phyloP scores from a whole-genome alignment of 2,329 filamentous ascomycete species.

The Zasmidium angulare region DNA sequence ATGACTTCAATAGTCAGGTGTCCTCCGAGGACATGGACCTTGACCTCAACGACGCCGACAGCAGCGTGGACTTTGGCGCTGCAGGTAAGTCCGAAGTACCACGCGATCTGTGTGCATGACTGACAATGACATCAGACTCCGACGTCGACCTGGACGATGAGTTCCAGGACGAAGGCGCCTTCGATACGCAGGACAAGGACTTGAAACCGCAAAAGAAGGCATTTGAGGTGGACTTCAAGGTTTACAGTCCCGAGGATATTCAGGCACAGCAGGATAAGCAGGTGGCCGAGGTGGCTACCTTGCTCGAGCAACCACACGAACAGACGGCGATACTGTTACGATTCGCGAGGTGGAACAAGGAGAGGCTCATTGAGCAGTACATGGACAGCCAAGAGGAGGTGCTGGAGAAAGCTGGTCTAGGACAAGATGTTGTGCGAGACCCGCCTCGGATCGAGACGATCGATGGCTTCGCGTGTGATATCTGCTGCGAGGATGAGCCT shows the following conservation, averaged over 20 bases:
- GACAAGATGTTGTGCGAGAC: slow-evolving; percentile 56
- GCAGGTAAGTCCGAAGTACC: slow-evolving; percentile 37
- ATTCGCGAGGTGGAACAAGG: slow-evolving; percentile 93
- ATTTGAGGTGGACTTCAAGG: slow-evolving; percentile 82
- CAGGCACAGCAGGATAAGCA: slow-evolving; percentile 81
- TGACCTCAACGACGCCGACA: slow-evolving; percentile 63
- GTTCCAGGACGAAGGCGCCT: slow-evolving; percentile 57
- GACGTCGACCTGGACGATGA: slow-evolving; percentile 59
- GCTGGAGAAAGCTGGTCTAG: slow-evolving; percentile 80
- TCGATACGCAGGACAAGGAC: slow-evolving; percentile 67
- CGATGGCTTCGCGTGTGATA: slow-evolving; percentile 83
- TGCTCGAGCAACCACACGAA: slow-evolving; percentile 85
- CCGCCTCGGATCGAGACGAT: slow-evolving; percentile 69
- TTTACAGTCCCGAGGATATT: slow-evolving; percentile 78
- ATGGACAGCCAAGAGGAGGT: slow-evolving; percentile 84
- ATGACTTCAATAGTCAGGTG: slow-evolving; percentile 83
- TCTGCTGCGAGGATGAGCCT: slow-evolving; percentile 87
- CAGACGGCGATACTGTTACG: slow-evolving; percentile 87
- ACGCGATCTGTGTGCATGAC: slow-evolving; percentile 1
- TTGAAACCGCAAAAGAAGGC: slow-evolving; percentile 70
- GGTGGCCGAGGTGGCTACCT: slow-evolving; percentile 85
- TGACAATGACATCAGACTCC: slow-evolving; percentile 41
- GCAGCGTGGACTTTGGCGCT: slow-evolving; percentile 57
- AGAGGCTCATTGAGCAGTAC: slow-evolving; percentile 89
- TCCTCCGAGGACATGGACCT: slow-evolving; percentile 66